Base-by-base conservation (phyloP, 495 filamentous ascomycete species). In the Haplographium delicatum region DNA sequence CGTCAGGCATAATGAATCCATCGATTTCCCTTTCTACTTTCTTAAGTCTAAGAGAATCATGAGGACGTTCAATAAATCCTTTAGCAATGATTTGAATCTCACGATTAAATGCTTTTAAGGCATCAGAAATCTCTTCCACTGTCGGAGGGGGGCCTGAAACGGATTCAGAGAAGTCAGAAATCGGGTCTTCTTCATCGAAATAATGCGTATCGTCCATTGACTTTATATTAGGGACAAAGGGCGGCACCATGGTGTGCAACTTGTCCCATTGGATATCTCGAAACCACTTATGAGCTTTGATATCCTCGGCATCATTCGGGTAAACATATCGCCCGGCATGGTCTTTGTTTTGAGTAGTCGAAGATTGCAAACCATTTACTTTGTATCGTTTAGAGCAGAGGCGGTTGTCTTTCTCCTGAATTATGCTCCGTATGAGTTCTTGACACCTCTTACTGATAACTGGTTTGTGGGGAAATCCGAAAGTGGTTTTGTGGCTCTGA, bases 151-250 rank as follows among this genome's bases (percentile, higher is more conserved):
- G 37, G n/a, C 22, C 57, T 1, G 58, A 57, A 5, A 37, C 39
- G 13, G 60, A 58, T 26, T 70, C 68, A 5, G 67, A 73, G 64
- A 70, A 74, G 51, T 76, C 74, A 28, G 73, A 81, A 48, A 86
- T 76, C n/a, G 80, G 69, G 30, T 83, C 82, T 53, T 84, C 83
- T 44, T 91, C 85, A 44, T 94, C 86, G 54, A 95, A 95, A 62
- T 95, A 96, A 49, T 86, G 83, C 10, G 89, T 95, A 55, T 96
- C 89, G 50, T 91, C 89, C 58, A 76, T 73, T 20, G 73, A 69
- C 26, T 70, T 74, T 25, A 95, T 81, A 19, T 64, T 64, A 31
- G 91, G 91, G 5, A 94, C 71, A 53, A 88, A 85, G 4, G 90
- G 91, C 9, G 91, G 89, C 27, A 71, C 65, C 43, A 76, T 72